phyloP scores from a whole-genome alignment of 768 basidiomycete species.

The Trametes punicea region DNA sequence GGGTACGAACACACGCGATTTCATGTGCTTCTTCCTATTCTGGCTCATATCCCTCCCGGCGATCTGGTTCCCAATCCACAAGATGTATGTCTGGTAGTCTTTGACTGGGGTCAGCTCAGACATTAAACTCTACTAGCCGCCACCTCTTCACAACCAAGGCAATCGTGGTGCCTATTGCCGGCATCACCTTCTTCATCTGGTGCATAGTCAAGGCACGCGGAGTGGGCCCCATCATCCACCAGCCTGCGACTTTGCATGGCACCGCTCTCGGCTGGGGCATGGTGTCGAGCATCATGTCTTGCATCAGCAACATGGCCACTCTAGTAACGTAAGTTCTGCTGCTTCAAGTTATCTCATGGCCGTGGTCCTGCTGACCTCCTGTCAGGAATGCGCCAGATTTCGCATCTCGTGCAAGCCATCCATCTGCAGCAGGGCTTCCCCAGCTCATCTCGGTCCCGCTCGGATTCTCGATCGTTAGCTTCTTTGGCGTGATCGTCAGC shows the following conservation, averaged over 20 bases:
- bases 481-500: constrained; percentile 79
- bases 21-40: constrained; percentile 83
- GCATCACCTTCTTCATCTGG: constrained; percentile 73
- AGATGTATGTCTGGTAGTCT: constrained; percentile 49
- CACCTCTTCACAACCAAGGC: constrained; percentile 82
- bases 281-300: constrained; percentile 69
- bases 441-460: constrained; percentile 72
- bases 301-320: constrained; percentile 78
- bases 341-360: constrained; percentile 8
- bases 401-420: constrained; percentile 56
- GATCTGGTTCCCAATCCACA: constrained; percentile 81
- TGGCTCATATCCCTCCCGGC: constrained; percentile 78
- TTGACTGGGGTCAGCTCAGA: constrained; percentile 7
- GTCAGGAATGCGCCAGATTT: constrained; percentile 72
- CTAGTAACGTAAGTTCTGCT: constrained; percentile 54
- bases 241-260: constrained; percentile 61
- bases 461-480: constrained; percentile 69
- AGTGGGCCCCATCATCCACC: constrained; percentile 69
- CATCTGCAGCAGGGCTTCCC: constrained; percentile 57
- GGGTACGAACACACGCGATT: constrained; percentile 72
- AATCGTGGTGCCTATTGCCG: constrained; percentile 66
- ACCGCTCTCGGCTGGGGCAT: constrained; percentile 73
- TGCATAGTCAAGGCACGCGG: constrained; percentile 75
- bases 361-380: neutral
- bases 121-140: constrained; percentile 38